Evolutionary conservation across 1,284 basidiomycete species (phyloP).

Genomic region (Malassezia equina): DNA sequence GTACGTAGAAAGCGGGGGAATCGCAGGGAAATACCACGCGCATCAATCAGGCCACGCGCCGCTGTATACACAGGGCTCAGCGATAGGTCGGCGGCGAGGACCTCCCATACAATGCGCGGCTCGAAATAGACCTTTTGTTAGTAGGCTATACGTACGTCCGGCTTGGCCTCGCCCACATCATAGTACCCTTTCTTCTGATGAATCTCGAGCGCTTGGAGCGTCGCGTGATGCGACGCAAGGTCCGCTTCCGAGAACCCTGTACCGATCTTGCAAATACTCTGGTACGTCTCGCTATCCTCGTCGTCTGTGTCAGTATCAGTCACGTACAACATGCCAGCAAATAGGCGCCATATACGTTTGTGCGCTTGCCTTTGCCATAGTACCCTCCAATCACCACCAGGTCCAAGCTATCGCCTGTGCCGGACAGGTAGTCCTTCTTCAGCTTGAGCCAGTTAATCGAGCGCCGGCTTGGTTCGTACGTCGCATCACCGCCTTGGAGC

Average conservation of each 20-base stretch:
- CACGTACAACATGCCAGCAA: constrained; percentile 32
- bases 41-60: constrained; percentile 61
- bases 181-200: constrained; percentile 53
- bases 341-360: constrained; percentile 51
- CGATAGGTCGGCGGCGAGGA: constrained; percentile 89
- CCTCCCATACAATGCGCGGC: constrained; percentile 75
- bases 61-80: constrained; percentile 93
- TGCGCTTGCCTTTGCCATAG: constrained; percentile 94
- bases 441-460: constrained; percentile 93
- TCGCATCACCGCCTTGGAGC: constrained; percentile 78
- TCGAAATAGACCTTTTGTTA: constrained; percentile 35
- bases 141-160: constrained; percentile 21
- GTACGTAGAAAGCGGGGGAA: constrained; percentile 82
- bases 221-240: constrained; percentile 70
- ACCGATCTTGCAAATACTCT: constrained; percentile 75
- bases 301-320: constrained; percentile 21
- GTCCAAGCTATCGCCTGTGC: constrained; percentile 92
- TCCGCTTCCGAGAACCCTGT: constrained; percentile 86
- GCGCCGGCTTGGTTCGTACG: constrained; percentile 85
- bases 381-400: constrained; percentile 93
- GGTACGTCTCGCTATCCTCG: constrained; percentile 40
- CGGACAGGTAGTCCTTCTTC: constrained; percentile 57
- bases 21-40: constrained; percentile 68
- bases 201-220: constrained; percentile 66
- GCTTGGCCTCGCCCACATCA: constrained; percentile 56